phyloP scores from a whole-genome alignment of 2,329 filamentous ascomycete species.

The Aspergillus ustus region DNA sequence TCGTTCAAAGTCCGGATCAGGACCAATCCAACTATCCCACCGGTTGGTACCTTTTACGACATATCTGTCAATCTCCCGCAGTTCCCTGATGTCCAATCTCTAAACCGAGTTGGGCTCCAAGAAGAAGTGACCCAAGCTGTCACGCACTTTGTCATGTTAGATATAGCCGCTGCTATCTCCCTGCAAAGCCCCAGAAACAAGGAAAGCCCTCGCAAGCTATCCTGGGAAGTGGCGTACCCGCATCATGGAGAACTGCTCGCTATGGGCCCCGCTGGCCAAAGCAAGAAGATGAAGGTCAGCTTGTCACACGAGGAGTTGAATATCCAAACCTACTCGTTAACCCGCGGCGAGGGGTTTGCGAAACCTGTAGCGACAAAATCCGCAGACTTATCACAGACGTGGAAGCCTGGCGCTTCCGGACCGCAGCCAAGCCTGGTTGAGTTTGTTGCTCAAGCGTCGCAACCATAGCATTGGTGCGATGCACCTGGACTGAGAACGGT shows the following conservation, averaged over 20 bases:
- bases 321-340: conserved; percentile 27
- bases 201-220: conserved; percentile 5
- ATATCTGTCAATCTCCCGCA: conserved; percentile 40
- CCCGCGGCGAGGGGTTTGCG: conserved; percentile 23
- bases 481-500: neutral
- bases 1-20: conserved; percentile 45
- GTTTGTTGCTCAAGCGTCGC: conserved; percentile 29
- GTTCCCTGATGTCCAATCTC: conserved; percentile 37
- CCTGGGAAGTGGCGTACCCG: conserved; percentile 39
- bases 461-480: neutral
- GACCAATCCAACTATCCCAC: conserved; percentile 39
- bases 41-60: conserved; percentile 46
- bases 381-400: conserved; percentile 25
- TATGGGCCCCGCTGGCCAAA: conserved; percentile 23
- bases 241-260: conserved; percentile 42
- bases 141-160: conserved; percentile 42
- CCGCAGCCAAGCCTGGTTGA: conserved; percentile 30
- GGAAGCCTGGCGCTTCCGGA: conserved; percentile 24
- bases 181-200: conserved; percentile 16
- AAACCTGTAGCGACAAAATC: conserved; percentile 19
- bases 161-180: conserved; percentile 41
- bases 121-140: conserved; percentile 42
- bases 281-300: conserved; percentile 39
- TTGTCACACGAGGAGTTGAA: conserved; percentile 34
- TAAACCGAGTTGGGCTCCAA: conserved; percentile 37